Evolutionary conservation across 306 rosid genomes (phyloP).

Genomic region (Cicer judaicum): DNA sequence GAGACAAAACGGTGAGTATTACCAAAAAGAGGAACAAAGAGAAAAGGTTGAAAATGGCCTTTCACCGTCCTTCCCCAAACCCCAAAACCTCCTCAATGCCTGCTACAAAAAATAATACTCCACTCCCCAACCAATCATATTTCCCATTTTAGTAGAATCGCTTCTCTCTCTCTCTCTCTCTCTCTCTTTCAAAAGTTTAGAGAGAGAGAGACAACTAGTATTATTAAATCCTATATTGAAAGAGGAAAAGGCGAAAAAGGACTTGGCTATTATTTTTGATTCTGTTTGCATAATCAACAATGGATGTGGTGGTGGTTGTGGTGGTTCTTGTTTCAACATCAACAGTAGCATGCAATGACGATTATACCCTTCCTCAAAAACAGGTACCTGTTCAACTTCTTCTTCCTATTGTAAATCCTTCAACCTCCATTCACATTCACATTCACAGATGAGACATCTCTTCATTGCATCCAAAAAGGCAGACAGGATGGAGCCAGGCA

Average conservation of each 20-base stretch:
- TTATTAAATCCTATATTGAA: slow-evolving; percentile 2
- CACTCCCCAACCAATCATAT: slow-evolving; percentile 54
- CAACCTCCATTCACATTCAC: slow-evolving; percentile 23
- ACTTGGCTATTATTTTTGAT: slow-evolving; percentile 42
- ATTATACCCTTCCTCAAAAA: slow-evolving; percentile 51
- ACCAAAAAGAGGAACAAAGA: slow-evolving; percentile 54
- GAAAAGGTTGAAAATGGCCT: slow-evolving; percentile 75
- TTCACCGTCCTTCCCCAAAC: slow-evolving; percentile 70
- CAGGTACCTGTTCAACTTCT: slow-evolving; percentile 56
- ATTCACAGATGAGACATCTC: slow-evolving; percentile 28
- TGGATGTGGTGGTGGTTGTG: slow-evolving; percentile 34
- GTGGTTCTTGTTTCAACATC: slow-evolving; percentile 10
- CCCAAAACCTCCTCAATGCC: slow-evolving; percentile 52
- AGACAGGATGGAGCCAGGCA: slow-evolving; percentile 89
- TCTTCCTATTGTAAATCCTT: slow-evolving; percentile 57
- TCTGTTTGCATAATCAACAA: slow-evolving; percentile 34
- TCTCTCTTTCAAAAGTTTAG: slow-evolving; percentile 10
- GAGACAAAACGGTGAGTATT: slow-evolving; percentile 57
- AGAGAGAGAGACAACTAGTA: neutral
- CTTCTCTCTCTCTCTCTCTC: neutral
- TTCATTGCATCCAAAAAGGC: slow-evolving; percentile 68
- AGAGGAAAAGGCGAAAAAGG: slow-evolving; percentile 31
- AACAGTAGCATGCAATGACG: slow-evolving; percentile 48
- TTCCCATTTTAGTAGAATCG: slow-evolving; percentile 39
- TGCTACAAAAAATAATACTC: slow-evolving; percentile 45